Evolutionary conservation across 1,284 basidiomycete species (phyloP), one percentile per base, ranked within the genome.

Genomic region (Puccinia hordei): DNA sequence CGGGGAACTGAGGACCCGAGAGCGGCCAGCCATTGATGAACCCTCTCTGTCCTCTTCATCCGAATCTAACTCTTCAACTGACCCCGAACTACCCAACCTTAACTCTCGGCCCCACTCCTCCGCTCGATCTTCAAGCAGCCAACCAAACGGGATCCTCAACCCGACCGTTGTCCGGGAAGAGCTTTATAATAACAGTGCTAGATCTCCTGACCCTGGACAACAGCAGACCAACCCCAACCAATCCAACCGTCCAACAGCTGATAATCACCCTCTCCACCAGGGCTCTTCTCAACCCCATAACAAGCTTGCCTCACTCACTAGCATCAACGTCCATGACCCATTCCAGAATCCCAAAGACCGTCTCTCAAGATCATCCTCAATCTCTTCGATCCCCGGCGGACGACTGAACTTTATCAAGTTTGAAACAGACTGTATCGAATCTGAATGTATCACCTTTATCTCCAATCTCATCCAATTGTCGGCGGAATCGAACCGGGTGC

Each of bases 341-440:
- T 38, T 69, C 61, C 73, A 35, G 19, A 41, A 79, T 33, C 63
- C 41, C 51, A 90, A 46, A 85, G 92, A 82, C 89, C 89, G 82
- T 88, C 90, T 83, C 89, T 88, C 93, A 55, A 90, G 91, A 81
- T 89, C 91, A 75, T 88, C 88, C 8, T 90, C 91, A 17, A 87
- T 91, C 63, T 91, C 92, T 83, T 92, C 94, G 84, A 91, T 97
- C 83, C 95, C 97, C 0, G 97, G 97, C 30, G 97, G 97, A 6
- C 92, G 95, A 57, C 90, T 99, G 85, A 99, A 99, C 87, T 99
- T 99, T 86, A 93, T 93, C 86, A 92, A 96, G 57, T 99, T 98
- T 87, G 93, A 99, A 87, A 99, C 97, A 80, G 90, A 92, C 83
- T 89, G 94, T 84, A 92, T 99, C 83, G 88, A 92, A 74, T 81